phyloP scores from a whole-genome alignment of 306 rosid genomes.

The Canavalia gladiata region DNA sequence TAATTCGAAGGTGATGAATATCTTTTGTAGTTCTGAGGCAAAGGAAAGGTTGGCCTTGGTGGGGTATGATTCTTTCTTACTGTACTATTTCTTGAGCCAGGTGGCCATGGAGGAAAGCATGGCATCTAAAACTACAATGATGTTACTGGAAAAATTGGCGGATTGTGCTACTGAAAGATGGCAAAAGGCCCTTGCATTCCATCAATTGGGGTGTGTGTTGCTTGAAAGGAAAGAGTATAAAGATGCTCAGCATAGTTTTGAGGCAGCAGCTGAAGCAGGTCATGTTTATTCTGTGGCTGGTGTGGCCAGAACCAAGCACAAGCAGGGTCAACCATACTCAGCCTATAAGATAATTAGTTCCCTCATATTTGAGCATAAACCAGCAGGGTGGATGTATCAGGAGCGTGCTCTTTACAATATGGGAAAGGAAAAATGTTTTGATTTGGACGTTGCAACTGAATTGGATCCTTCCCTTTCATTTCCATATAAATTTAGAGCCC shows the following conservation, averaged over 20 bases:
- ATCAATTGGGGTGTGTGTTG: slow-evolving; percentile 74
- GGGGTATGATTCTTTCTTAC: slow-evolving; percentile 68
- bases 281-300: slow-evolving; percentile 79
- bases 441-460: slow-evolving; percentile 73
- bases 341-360: slow-evolving; percentile 73
- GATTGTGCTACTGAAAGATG: slow-evolving; percentile 66
- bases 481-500: slow-evolving; percentile 72
- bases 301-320: slow-evolving; percentile 71
- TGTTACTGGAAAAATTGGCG: slow-evolving; percentile 70
- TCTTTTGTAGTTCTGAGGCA: slow-evolving; percentile 63
- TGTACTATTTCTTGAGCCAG: slow-evolving; percentile 78
- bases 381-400: slow-evolving; percentile 89
- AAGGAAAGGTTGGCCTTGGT: slow-evolving; percentile 61
- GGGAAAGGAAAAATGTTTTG: slow-evolving; percentile 69
- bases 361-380: slow-evolving; percentile 64
- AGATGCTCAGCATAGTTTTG: slow-evolving; percentile 60
- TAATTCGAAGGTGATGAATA: slow-evolving; percentile 56
- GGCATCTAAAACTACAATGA: slow-evolving; percentile 64
- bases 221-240: slow-evolving; percentile 69
- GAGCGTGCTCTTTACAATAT: slow-evolving; percentile 71
- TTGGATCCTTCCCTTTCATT: slow-evolving; percentile 74
- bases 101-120: slow-evolving; percentile 79
- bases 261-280: slow-evolving; percentile 69
- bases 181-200: slow-evolving; percentile 73
- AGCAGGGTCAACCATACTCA: slow-evolving; percentile 70